A percentile compares a stretch with the other conserved stretches of the same genome.
Evolutionary conservation across 345 rosid species (phyloP).

Genomic region (Physaria fendleri): DNA sequence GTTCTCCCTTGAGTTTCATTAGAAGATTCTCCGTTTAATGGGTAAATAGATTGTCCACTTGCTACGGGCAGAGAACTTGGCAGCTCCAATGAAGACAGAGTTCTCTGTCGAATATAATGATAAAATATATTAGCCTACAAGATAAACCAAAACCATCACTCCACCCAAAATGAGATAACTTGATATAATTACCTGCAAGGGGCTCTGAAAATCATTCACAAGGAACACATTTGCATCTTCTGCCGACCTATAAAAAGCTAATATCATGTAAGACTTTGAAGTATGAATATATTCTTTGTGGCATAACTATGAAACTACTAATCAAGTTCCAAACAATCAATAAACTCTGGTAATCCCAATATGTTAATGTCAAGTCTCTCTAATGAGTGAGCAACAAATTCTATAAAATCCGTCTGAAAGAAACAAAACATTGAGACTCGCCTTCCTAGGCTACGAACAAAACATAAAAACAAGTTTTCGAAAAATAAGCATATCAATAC

Average conservation of each 20-base stretch:
- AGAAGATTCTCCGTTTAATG: constrained; percentile 38
- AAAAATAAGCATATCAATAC: constrained; percentile 10
- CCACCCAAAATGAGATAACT: neutral
- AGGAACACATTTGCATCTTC: constrained; percentile 91
- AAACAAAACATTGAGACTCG: neutral
- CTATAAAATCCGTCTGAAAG: neutral
- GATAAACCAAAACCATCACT: constrained; percentile 4
- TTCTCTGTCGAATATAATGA: constrained; percentile 47
- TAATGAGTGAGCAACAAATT: neutral
- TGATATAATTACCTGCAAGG: constrained; percentile 58
- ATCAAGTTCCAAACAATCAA: constrained; percentile 7
- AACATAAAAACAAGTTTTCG: neutral
- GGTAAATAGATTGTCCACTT: constrained; percentile 44
- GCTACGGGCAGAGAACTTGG: constrained; percentile 69
- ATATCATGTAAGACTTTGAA: constrained; percentile 2
- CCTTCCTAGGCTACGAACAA: constrained; percentile 6
- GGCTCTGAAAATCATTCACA: constrained; percentile 83
- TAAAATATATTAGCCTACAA: constrained; percentile 16
- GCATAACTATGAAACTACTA: neutral
- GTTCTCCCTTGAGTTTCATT: constrained; percentile 40
- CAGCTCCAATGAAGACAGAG: constrained; percentile 87
- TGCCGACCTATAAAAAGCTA: constrained; percentile 53
- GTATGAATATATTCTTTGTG: neutral
- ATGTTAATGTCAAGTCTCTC: neutral
- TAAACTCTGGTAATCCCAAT: neutral